These are phyloP conservation scores for Cordia subcordata DNA, from an alignment of 257 asterid species.

Conservation along the genomic window DNA sequence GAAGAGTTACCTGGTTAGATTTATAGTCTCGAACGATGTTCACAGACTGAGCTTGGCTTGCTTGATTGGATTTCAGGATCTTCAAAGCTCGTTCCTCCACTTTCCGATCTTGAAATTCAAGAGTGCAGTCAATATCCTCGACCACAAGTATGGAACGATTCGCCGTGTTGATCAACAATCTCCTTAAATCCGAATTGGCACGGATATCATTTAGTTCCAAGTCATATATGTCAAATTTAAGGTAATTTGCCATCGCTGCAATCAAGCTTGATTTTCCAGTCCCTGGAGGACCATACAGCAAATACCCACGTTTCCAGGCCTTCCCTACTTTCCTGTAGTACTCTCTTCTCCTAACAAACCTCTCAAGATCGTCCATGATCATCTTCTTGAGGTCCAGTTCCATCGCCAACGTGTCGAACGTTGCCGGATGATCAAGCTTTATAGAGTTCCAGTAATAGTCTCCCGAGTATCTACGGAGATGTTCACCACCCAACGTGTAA, in stretches of 20 bases:
- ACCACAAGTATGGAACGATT: slow-evolving; percentile 45
- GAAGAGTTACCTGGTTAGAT: slow-evolving; percentile 22
- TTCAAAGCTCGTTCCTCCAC: slow-evolving; percentile 33
- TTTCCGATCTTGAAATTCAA: slow-evolving; percentile 30
- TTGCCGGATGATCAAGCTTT: slow-evolving; percentile 48
- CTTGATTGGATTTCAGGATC: slow-evolving; percentile 21
- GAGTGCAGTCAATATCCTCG: slow-evolving; percentile 44
- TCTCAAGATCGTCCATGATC: slow-evolving; percentile 42
- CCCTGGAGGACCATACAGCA: slow-evolving; percentile 49
- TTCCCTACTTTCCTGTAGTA: slow-evolving; percentile 42
- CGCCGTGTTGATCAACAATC: slow-evolving; percentile 29
- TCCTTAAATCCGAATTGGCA: slow-evolving; percentile 33
- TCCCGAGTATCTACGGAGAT: slow-evolving; percentile 21
- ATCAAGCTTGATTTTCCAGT: slow-evolving; percentile 53
- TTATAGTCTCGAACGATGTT: slow-evolving; percentile 31
- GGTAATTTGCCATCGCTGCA: slow-evolving; percentile 54
- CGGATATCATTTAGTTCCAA: slow-evolving; percentile 36
- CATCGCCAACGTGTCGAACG: slow-evolving; percentile 42
- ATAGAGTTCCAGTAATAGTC: slow-evolving; percentile 32
- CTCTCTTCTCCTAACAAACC: slow-evolving; percentile 34
- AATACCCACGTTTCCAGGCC: slow-evolving; percentile 57
- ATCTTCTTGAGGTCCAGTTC: slow-evolving; percentile 34
- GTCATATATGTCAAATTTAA: slow-evolving; percentile 47
- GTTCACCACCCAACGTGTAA: slow-evolving; percentile 25
- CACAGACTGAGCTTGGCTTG: slow-evolving; percentile 27